phyloP scores from a whole-genome alignment of 495 filamentous ascomycete genomes.

The Aspergillus bertholletiae region DNA sequence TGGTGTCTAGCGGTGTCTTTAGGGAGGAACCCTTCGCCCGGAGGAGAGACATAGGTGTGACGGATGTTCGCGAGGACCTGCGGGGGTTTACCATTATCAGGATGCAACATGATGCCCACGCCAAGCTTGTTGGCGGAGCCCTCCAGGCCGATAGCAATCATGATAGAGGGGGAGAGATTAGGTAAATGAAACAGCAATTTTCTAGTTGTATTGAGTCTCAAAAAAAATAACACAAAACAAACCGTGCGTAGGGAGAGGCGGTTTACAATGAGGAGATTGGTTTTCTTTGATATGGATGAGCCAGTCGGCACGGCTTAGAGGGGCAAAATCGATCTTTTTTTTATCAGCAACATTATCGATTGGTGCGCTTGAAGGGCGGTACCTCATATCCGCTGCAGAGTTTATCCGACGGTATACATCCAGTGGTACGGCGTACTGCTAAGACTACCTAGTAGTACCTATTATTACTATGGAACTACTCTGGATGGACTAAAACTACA shows the following conservation, averaged over 20 bases:
- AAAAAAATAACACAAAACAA: no score
- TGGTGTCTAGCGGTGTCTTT: slow-evolving; percentile 95
- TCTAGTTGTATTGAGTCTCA: no score
- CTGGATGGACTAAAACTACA: neutral
- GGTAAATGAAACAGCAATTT: no score
- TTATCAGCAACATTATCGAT: slow-evolving; percentile 27
- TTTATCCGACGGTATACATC: slow-evolving; percentile 26
- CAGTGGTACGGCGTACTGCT: neutral
- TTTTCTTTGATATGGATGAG: no score
- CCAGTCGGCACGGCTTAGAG: neutral
- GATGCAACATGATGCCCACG: slow-evolving; percentile 87
- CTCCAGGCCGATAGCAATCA: slow-evolving; percentile 91
- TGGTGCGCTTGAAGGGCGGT: slow-evolving; percentile 9
- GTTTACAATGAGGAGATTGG: no score
- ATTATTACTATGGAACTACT: neutral
- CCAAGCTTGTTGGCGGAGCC: slow-evolving; percentile 98
- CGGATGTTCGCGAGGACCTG: slow-evolving; percentile 89
- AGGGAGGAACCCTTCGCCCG: slow-evolving; percentile 91
- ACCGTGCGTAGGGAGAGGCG: no score
- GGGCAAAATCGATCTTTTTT: slow-evolving; percentile 17
- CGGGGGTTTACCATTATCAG: slow-evolving; percentile 55
- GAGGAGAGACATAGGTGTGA: slow-evolving; percentile 88
- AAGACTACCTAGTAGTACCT: no score
- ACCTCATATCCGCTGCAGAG: slow-evolving; percentile 14
- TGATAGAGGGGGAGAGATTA: slow-evolving; percentile 23